Evolutionary conservation across 2,329 filamentous ascomycete species (phyloP), one percentile per base, ranked within the genome.

Genomic region (Botrytis cinerea): DNA sequence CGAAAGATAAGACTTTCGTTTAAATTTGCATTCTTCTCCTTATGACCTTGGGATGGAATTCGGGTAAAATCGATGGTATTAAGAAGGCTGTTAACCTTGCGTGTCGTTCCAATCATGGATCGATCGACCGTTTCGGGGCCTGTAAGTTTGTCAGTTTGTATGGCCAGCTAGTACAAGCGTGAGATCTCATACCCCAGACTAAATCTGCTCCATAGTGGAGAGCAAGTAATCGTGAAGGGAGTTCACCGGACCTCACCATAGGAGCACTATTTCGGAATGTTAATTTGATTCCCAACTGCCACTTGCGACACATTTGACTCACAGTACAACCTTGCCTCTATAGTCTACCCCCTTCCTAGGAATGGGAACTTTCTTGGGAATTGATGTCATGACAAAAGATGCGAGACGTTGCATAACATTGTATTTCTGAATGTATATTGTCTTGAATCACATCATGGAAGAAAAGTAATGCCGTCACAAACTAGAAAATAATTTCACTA

Each of bases 221-320:
- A 46, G 96, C 93, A 61, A 97, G 84, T 40, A 99, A 87, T 74
- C 96, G 91, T 57, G 93, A 96, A 4, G 96, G 95, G 75, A 98
- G 86, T 85, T 99, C 96, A 81, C 96, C 96, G n/a, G 94, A 97
- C 78, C 96, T 92, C 73, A 98, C 95, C 96, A 99, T 99, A 59
- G 96, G 96, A 75, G 96, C 96, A 76, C 71, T 72, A 18, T 16
- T 40, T 40, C 35, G 43, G 18, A 32, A 48, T n/a, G 25, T 72
- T 46, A 72, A 32, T 57, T 64, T 46, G 18, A 22, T 35, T n/a
- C 28, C 9, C 8, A 22, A 43, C 35, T 69, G 32, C 16, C 22
- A 45, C 22, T 46, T 40, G 62, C 10, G 6, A 46, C 16, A 46
- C 25, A 18, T 68, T 28, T 60, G 28, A 72, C 71, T 69, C n/a